Evolutionary conservation across 768 basidiomycete genomes (phyloP).

Genomic region (Lactarius hengduanensis): DNA sequence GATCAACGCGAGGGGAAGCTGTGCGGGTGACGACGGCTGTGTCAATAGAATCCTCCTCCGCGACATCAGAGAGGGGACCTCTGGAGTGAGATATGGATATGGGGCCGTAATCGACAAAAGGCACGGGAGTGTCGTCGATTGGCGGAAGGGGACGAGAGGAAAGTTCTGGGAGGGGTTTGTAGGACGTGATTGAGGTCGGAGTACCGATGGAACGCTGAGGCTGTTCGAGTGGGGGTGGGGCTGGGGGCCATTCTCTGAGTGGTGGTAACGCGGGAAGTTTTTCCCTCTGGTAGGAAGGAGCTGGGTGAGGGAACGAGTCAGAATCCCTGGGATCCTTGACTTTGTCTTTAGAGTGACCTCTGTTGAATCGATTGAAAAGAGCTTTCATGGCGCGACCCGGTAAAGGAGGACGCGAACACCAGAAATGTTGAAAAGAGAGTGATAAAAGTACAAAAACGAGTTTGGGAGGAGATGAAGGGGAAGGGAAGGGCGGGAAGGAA

Average conservation of each 20-base stretch:
- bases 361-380: constrained; percentile 73
- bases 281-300: constrained; percentile 45
- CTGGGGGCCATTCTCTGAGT: constrained; percentile 67
- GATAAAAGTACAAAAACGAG: constrained; percentile 29
- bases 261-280: constrained; percentile 60
- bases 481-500: constrained; percentile 27
- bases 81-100: constrained; percentile 28
- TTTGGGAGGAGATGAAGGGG: constrained; percentile 10
- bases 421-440: constrained; percentile 25
- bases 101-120: constrained; percentile 34
- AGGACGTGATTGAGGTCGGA: constrained; percentile 46
- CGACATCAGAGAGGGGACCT: constrained; percentile 30
- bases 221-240: constrained; percentile 39
- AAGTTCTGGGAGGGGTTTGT: constrained; percentile 75
- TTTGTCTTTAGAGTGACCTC: constrained; percentile 63
- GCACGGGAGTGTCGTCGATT: constrained; percentile 43
- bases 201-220: constrained; percentile 25
- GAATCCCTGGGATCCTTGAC: constrained; percentile 46
- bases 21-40: constrained; percentile 27
- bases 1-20: constrained; percentile 31
- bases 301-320: constrained; percentile 28
- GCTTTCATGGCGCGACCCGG: constrained; percentile 66
- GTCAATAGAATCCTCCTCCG: constrained; percentile 26
- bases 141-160: constrained; percentile 48
- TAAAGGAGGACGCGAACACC: constrained; percentile 16